Conservation (phyloP, 1,139 yeast species). For the Meyerozyma guilliermondii region DNA sequence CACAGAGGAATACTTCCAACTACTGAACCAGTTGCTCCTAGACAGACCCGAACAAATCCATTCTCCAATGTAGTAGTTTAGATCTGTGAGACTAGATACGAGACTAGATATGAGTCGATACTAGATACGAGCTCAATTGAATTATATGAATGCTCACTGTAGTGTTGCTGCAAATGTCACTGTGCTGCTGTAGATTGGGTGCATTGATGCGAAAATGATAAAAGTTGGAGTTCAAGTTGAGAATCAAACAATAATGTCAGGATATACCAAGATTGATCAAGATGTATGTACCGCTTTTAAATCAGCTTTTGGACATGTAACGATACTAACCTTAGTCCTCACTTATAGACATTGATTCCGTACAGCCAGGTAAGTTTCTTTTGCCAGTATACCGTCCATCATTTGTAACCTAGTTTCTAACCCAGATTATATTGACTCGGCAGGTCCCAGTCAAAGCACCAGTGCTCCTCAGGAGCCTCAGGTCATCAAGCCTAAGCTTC, state of each 20-base stretch:
- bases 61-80: background rate
- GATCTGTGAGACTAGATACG: background rate
- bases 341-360: background rate
- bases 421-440: slow-evolving; percentile 4
- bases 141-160: background rate
- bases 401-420: background rate
- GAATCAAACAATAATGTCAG: background rate
- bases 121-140: background rate
- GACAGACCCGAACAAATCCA: background rate
- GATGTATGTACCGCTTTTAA: background rate
- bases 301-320: background rate
- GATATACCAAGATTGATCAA: background rate
- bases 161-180: background rate
- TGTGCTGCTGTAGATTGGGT: background rate
- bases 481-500: slow-evolving; percentile 16
- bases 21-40: too few species aligned
- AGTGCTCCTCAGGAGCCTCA: slow-evolving; percentile 9
- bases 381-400: background rate
- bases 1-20: too few species aligned
- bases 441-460: slow-evolving; percentile 1
- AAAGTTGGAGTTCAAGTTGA: background rate
- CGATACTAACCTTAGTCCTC: background rate
- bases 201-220: background rate
- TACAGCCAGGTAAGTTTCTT: background rate
- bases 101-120: background rate